Evolutionary conservation across 352 stramenopile genomes (phyloP), one percentile per base, ranked within the genome.

Genomic region (Globisporangium megalacanthum): DNA sequence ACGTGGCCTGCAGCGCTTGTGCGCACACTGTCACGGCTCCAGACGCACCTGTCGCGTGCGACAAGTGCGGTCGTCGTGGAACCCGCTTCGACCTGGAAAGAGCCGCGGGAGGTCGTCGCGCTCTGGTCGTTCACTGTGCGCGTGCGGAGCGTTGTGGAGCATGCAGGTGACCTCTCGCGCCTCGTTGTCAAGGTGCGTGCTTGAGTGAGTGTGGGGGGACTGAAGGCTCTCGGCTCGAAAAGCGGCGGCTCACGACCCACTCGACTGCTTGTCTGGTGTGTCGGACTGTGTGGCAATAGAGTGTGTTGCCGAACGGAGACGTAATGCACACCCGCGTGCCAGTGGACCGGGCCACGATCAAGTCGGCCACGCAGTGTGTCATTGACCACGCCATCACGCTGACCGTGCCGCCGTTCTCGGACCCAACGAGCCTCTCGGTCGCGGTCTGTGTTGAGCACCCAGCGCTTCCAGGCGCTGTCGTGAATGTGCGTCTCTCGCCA

Each of bases 341-440:
- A 39, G 13, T 55, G 41, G 56, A 29, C n/a, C 55, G 47, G 31
- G 56, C 82, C 42, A 25, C 19, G 15, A 46, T 51, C 25, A 48
- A 55, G n/a, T 63, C 52, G 13, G 46, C 63, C 9, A 52, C 59
- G 15, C 62, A 61, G 13, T 64, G 70, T 19, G 31, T 41, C 11
- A 52, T 78, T 11, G 70, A 81, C 9, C 58, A 73, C 56, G 65
- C 45, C 6, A 77, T 85, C 29, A 69, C 50, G 19, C 51, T 85
- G 11, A 73, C 54, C 0, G 54, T 85, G 20, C 61, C 66, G 25
- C 75, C 77, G 7, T 86, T 86, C 62, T 88, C 77, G 2, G 77
- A 88, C 22, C 77, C 77, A 33, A 84, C 69, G 4, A 64, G 57
- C 29, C 80, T 82, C 29, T 53, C 45, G 2, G 36, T 84, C 10